phyloP scores from a whole-genome alignment of 2,329 filamentous ascomycete species.

The Colletotrichum gloeosporioides region DNA sequence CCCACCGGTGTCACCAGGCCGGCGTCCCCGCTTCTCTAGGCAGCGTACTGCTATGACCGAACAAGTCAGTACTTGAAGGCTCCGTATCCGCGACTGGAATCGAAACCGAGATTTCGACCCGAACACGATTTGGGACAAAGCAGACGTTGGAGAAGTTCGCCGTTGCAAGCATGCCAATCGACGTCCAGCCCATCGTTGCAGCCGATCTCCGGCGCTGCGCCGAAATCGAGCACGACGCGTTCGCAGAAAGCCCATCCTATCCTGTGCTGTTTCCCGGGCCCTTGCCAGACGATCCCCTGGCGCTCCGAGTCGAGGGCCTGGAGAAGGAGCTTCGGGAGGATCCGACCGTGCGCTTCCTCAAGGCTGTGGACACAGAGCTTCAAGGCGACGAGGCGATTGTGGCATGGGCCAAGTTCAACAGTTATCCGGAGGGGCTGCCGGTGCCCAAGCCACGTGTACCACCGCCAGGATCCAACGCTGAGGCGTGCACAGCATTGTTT shows the following conservation, averaged over 20 bases:
- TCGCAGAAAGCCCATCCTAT: background rate
- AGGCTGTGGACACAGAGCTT: conserved; percentile 21
- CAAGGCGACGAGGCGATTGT: conserved; percentile 31
- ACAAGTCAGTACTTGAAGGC: background rate
- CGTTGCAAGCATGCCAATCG: conserved; percentile 12
- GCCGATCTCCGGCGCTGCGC: conserved; percentile 16
- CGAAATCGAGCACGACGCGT: conserved; percentile 14
- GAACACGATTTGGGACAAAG: background rate
- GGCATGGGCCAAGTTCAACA: conserved; percentile 41
- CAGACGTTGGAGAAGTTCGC: background rate
- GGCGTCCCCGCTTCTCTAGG: background rate
- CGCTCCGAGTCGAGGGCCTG: conserved; percentile 26
- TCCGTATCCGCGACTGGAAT: background rate
- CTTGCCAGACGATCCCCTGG: conserved; percentile 28
- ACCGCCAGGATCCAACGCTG: conserved; percentile 34
- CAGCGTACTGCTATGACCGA: background rate
- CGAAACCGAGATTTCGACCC: background rate
- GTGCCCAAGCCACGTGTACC: conserved; percentile 26
- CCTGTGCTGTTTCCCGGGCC: conserved; percentile 33
- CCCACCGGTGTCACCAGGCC: background rate
- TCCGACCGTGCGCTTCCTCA: conserved; percentile 8
- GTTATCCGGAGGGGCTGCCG: conserved; percentile 32
- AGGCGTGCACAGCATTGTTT: conserved; percentile 38
- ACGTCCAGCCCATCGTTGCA: conserved; percentile 7
- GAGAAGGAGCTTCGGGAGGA: conserved; percentile 21